Base-by-base conservation (phyloP, 2,329 filamentous ascomycete genomes). In the Colletotrichum costaricense region DNA sequence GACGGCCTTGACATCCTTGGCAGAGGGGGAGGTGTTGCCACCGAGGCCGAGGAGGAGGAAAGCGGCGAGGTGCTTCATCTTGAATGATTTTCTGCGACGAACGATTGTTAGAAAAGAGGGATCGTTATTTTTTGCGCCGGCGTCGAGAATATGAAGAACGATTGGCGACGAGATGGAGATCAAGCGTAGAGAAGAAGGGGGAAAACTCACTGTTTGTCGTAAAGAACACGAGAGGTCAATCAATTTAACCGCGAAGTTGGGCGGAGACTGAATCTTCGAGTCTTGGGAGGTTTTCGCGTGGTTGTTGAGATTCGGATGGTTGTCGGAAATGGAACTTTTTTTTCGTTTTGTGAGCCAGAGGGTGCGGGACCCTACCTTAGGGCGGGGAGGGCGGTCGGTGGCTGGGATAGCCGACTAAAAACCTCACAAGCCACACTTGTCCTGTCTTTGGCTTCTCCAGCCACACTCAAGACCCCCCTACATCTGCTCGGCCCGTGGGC, bases 211-310 rank as follows among this genome's bases (percentile, higher is more conserved):
- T 73, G 54, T 66, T 78, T 77, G 72, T 76, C 52, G 76, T 72
- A 75, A 80, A 85, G 92, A 95, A 95, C 93, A 93, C 89, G 94
- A 95, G 93, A 93, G 89, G 88, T 95, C 96, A 98, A 98, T 98
- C 96, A 92, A 93, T 97, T 98, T 97, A 98, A 98, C 96, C 96
- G 95, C 94, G 63, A 86, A 86, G 86, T 92, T 94, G 92, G 90
- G 93, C 95, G 96, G 96, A 98, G 96, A 98, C 96, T 98, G 96
- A 97, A 91, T 93, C 95, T 95, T 97, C 94, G 90, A 94, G 95
- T 97, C 93, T 94, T 90, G 82, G 81, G 80, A 82, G 65, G 75
- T 73, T 54, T 64, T 65, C 62, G 67, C 65, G 54, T 65, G 71
- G 54, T 67, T 74, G 76, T 70, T 70, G 67, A 72, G 73, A 75